Percentiles rank a stretch among this genome's conserved stretches.
phyloP scores from a whole-genome alignment of 331 rosid species.

The Cydonia oblonga region DNA sequence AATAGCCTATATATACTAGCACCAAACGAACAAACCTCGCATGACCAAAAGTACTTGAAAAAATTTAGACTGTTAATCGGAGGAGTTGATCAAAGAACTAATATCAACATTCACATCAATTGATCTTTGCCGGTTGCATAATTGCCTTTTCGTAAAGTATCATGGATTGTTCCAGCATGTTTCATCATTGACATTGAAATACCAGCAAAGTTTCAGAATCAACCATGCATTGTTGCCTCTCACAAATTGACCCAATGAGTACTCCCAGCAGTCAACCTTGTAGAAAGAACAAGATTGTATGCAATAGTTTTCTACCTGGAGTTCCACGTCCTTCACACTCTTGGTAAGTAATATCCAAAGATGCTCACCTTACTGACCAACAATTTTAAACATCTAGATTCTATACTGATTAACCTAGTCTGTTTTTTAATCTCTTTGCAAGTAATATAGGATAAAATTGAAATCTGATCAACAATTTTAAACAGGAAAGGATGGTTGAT shows the following conservation, averaged over 20 bases:
- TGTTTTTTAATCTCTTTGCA: neutral
- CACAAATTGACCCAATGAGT: neutral
- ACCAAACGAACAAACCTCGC: neutral
- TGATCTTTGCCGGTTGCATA: neutral
- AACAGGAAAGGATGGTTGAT: slow-evolving; percentile 48
- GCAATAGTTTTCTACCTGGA: slow-evolving; percentile 10
- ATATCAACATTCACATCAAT: neutral
- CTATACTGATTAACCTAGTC: neutral
- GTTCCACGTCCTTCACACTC: slow-evolving; percentile 6
- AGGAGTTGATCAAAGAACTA: neutral
- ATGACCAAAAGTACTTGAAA: neutral
- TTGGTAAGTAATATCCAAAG: slow-evolving; percentile 15
- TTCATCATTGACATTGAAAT: neutral
- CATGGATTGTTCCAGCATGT: neutral
- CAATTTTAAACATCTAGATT: neutral
- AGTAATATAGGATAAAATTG: neutral
- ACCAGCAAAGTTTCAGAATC: neutral
- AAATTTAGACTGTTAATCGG: neutral
- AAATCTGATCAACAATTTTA: neutral
- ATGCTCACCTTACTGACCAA: too few species aligned
- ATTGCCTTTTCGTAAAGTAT: neutral
- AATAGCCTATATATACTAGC: neutral
- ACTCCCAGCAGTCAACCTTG: neutral
- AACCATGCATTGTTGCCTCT: slow-evolving; percentile 3
- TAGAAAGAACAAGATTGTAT: slow-evolving; percentile 2